Evolutionary conservation across 179 eudicot species (phyloP), one percentile per base, ranked within the genome.

Genomic region (Amaranthus tricolor): DNA sequence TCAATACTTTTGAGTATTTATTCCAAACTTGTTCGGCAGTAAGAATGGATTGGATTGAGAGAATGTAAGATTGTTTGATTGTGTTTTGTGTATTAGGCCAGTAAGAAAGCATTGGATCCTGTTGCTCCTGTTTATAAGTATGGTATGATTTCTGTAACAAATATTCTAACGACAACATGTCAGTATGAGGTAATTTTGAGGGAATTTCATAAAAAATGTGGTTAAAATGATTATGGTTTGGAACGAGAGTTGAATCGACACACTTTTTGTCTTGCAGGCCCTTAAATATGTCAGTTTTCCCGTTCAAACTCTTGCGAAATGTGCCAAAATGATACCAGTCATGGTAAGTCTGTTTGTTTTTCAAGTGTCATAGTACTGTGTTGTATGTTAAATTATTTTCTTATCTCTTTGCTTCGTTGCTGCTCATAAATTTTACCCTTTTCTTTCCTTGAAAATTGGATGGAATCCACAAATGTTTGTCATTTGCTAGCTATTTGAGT

Each of bases 241-340:
- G 13, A 31, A 51, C 57, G 61, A 6, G 1, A 47, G 31, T 59
- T 62, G 44, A 69, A 64, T 19, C n/a, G 17, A 45, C 19, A 52
- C 59, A 15, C 20, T 21, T 75, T 61, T 8, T 68, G 79, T 78
- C 12, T 78, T 67, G 52, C 89, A 94, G 97, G 98, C 98, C 64
- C 97, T 94, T 58, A 94, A 94, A 78, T 94, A 94, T 83, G 98
- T 92, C 80, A 92, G 97, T 78, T 94, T 94, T 75, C 98, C 98
- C 19, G 93, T 94, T 73, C 97, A 94, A 82, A 94, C 98, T 5
- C 89, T 94, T 62, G 94, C 98, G 68, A 94, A 94, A 83, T 94
- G 98, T 85, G 97, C 96, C 74, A 94, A 94, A 80, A 94, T 92
- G 98, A 94, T 94, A 71, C 98, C 98, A 71, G 97, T 94, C 64